A percentile compares a stretch with the other conserved stretches of the same genome.
phyloP scores from a whole-genome alignment of 208 protist species.

The Trypanosoma melophagium region DNA sequence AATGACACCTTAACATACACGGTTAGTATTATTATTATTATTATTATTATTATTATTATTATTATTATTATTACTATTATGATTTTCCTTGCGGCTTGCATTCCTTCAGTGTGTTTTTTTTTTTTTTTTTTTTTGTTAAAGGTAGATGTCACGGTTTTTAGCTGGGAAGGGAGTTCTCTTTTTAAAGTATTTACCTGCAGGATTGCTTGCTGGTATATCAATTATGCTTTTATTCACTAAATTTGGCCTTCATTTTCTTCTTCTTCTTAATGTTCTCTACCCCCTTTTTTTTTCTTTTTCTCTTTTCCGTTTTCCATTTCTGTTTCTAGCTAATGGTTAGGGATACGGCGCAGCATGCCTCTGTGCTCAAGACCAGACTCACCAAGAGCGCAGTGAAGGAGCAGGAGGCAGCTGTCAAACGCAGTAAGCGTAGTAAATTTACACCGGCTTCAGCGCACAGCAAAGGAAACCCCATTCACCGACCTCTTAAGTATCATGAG shows the following conservation, averaged over 20 bases:
- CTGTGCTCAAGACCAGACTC: slow-evolving; percentile 38
- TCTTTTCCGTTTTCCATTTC: slow-evolving; percentile 10
- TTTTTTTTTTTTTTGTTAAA: too few species aligned
- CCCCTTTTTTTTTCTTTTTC: slow-evolving; percentile 30
- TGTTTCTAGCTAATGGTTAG: slow-evolving; percentile 39
- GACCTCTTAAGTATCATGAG: slow-evolving; percentile 87
- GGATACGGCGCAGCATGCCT: slow-evolving; percentile 61
- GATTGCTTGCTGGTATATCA: too few species aligned
- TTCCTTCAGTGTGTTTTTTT: too few species aligned
- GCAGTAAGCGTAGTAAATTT: slow-evolving; percentile 83
- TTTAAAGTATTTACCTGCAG: too few species aligned
- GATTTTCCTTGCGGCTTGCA: too few species aligned
- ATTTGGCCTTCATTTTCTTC: slow-evolving; percentile 31
- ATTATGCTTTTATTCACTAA: too few species aligned
- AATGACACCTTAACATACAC: slow-evolving; percentile 1
- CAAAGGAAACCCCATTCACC: slow-evolving; percentile 82
- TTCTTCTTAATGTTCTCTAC: slow-evolving; percentile 7
- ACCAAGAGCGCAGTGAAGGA: slow-evolving; percentile 52
- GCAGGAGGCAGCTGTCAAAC: slow-evolving; percentile 55
- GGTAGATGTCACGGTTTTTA: not conserved
- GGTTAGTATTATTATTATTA: too few species aligned
- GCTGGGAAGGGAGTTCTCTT: not conserved
- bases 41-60: too few species aligned
- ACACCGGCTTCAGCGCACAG: slow-evolving; percentile 70
- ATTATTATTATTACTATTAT: too few species aligned